These are phyloP conservation scores for Chlamydomonas schloesseri DNA, from an alignment of 139 green algal species.

Conservation along the genomic window DNA sequence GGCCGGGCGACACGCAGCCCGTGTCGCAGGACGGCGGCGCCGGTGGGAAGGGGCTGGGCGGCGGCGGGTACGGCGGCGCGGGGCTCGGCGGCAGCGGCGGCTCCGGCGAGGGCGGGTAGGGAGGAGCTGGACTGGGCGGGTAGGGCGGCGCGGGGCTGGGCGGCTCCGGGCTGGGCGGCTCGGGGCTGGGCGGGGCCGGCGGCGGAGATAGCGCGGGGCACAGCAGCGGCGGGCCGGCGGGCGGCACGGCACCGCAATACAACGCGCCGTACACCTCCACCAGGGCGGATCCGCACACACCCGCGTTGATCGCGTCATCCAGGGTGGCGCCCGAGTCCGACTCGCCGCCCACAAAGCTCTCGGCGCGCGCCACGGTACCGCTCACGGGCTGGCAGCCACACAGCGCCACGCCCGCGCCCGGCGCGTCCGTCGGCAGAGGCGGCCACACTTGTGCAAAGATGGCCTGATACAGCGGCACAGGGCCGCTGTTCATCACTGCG, in stretches of 20 bases:
- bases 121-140: background rate
- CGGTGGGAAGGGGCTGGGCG: too few species aligned
- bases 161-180: background rate
- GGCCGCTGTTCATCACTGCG: too few species aligned
- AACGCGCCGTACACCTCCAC: background rate
- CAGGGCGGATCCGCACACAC: background rate
- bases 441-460: background rate
- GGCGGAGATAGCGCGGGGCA: background rate
- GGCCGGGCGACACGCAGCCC: too few species aligned
- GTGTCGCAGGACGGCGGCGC: too few species aligned
- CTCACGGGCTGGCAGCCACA: background rate
- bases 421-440: background rate
- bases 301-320: background rate
- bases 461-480: background rate
- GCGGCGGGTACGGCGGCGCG: too few species aligned
- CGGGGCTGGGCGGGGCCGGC: background rate
- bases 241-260: background rate
- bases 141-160: background rate
- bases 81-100: background rate
- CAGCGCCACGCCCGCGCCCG: background rate
- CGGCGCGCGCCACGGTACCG: background rate
- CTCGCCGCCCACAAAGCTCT: background rate
- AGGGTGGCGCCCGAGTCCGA: background rate
- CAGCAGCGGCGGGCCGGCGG: background rate
- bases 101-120: background rate